A percentile compares a stretch with the other conserved stretches of the same genome.
These are phyloP conservation scores for Albizia julibrissin DNA, from an alignment of 306 rosid genomes.

Conservation along the genomic window DNA sequence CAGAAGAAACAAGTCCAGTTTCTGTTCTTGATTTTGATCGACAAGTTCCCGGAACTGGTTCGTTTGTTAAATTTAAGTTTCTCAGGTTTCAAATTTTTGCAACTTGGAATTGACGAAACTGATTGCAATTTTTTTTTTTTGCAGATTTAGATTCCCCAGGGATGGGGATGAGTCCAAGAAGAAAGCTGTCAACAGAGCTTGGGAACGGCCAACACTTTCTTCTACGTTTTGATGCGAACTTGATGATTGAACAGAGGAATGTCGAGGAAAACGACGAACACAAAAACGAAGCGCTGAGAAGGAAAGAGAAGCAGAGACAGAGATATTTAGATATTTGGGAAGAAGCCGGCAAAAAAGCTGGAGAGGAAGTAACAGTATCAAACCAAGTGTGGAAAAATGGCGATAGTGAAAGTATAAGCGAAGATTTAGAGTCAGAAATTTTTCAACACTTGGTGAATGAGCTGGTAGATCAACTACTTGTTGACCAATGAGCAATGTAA, in stretches of 20 bases:
- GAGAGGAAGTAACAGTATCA: conserved; percentile 51
- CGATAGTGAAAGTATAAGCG: conserved; percentile 48
- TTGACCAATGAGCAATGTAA: conserved; percentile 18
- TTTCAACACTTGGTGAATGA: conserved; percentile 63
- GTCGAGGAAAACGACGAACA: conserved; percentile 33
- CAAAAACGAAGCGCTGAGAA: conserved; percentile 34
- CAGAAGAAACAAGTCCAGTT: conserved; percentile 83
- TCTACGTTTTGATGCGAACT: conserved; percentile 40
- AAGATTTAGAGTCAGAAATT: conserved; percentile 55
- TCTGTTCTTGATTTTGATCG: conserved; percentile 74
- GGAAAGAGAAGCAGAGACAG: conserved; percentile 32
- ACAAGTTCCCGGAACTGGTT: conserved; percentile 59
- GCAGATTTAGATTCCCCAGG: conserved; percentile 44
- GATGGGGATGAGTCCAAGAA: conserved; percentile 45
- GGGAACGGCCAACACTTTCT: conserved; percentile 38
- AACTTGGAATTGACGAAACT: not conserved
- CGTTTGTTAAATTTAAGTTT: conserved; percentile 12
- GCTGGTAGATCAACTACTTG: conserved; percentile 51
- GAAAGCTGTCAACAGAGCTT: conserved; percentile 61
- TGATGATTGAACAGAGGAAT: conserved; percentile 46
- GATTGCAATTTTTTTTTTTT: not conserved
- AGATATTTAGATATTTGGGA: conserved; percentile 44
- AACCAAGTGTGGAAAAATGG: conserved; percentile 42
- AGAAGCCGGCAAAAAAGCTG: conserved; percentile 55
- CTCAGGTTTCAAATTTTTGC: not conserved